A percentile compares a stretch with the other conserved stretches of the same genome.
phyloP scores from a whole-genome alignment of 441 rosid species.

The Kokia cookei region DNA sequence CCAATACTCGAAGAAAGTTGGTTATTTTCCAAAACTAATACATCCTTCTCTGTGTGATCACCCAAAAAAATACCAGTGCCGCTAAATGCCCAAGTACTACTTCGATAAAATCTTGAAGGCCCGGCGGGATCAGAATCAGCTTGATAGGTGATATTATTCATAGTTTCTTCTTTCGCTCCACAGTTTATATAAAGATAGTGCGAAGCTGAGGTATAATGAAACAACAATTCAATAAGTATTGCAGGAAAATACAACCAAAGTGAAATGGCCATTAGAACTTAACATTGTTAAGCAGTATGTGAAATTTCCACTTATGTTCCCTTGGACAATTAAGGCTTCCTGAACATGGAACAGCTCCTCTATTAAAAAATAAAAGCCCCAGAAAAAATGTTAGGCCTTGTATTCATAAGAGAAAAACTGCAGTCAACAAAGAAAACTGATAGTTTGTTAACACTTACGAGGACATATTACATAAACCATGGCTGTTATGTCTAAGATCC shows the following conservation, averaged over 20 bases:
- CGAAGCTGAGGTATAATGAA: not conserved
- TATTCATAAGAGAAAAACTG: not conserved
- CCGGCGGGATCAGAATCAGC: slow-evolving; percentile 26
- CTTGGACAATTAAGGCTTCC: slow-evolving; percentile 4
- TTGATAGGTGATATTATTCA: slow-evolving; percentile 19
- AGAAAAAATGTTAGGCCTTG: not conserved
- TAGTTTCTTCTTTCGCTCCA: slow-evolving; percentile 25
- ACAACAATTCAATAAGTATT: not conserved
- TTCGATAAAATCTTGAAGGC: not conserved
- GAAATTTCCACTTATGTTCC: slow-evolving; percentile 26
- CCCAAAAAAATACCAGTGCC: slow-evolving; percentile 48
- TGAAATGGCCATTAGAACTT: not conserved
- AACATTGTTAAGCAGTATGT: not conserved
- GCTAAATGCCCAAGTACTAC: slow-evolving; percentile 43
- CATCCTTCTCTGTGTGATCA: slow-evolving; percentile 14
- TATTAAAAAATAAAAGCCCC: slow-evolving; percentile 7
- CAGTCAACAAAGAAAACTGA: not conserved
- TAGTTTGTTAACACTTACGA: slow-evolving; percentile 22
- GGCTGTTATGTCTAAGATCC: not conserved
- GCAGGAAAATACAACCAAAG: not conserved
- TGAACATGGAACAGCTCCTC: slow-evolving; percentile 32
- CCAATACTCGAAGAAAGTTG: slow-evolving; percentile 10
- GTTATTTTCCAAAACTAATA: not conserved
- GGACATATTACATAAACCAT: not conserved
- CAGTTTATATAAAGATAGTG: slow-evolving; percentile 30